Conservation (phyloP, 352 stramenopile species). For the Pythium utonaiense region DNA sequence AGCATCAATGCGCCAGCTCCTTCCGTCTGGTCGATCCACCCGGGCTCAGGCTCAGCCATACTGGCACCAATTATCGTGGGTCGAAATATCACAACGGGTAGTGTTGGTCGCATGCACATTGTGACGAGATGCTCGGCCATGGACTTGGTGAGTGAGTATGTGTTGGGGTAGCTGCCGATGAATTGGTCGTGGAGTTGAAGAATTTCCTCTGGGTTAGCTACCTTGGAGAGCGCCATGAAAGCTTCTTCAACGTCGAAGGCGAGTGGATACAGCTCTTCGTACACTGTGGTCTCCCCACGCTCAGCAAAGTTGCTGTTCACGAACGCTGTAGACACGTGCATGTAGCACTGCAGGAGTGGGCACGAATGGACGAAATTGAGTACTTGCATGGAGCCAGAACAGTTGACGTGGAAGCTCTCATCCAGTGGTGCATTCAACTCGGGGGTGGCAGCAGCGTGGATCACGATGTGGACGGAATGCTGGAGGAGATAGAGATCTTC, state of each 20-base stretch:
- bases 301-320: slow-evolving; percentile 19
- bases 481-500: slow-evolving; percentile 41
- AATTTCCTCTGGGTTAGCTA: slow-evolving; percentile 39
- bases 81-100: slow-evolving; percentile 71
- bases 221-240: slow-evolving; percentile 41
- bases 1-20: slow-evolving; percentile 74
- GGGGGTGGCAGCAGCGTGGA: slow-evolving; percentile 78
- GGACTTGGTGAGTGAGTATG: slow-evolving; percentile 83
- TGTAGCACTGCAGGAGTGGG: slow-evolving; percentile 40
- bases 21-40: slow-evolving; percentile 77
- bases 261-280: slow-evolving; percentile 71
- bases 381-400: slow-evolving; percentile 51
- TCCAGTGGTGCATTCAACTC: slow-evolving; percentile 82
- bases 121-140: slow-evolving; percentile 78
- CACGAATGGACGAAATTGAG: slow-evolving; percentile 56
- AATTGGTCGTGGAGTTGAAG: slow-evolving; percentile 59
- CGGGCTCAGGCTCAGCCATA: slow-evolving; percentile 77
- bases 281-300: neutral
- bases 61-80: slow-evolving; percentile 80
- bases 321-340: slow-evolving; percentile 83
- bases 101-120: slow-evolving; percentile 29
- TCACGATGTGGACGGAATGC: slow-evolving; percentile 48
- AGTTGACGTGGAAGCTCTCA: slow-evolving; percentile 79
- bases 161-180: slow-evolving; percentile 85
- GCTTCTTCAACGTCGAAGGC: slow-evolving; percentile 73